Evolutionary conservation across 2,329 filamentous ascomycete species (phyloP).

Genomic region (Sarocladium strictum): DNA sequence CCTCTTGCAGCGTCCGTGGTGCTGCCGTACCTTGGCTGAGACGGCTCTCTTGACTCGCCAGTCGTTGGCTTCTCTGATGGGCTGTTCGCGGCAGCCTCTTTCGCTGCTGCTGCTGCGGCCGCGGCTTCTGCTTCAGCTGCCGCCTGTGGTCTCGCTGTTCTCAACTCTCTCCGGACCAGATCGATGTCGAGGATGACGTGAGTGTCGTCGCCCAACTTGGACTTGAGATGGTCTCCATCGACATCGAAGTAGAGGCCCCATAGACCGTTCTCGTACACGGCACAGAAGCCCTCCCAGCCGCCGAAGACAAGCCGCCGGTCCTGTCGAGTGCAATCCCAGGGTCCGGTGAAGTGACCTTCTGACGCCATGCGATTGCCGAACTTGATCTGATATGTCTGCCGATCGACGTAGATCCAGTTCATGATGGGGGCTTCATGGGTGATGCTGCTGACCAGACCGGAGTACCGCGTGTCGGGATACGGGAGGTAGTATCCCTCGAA

Average conservation of each 20-base stretch:
- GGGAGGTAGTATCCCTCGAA: slow-evolving; percentile 53
- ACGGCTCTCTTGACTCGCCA: background rate
- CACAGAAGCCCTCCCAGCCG: slow-evolving; percentile 44
- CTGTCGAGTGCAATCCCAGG: slow-evolving; percentile 46
- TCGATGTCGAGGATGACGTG: slow-evolving; percentile 50
- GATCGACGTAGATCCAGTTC: slow-evolving; percentile 45
- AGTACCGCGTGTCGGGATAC: slow-evolving; percentile 44
- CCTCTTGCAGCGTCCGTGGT: background rate
- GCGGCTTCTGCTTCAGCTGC: background rate
- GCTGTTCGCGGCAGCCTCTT: background rate
- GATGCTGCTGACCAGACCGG: slow-evolving; percentile 43
- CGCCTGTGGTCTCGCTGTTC: slow-evolving; percentile 20
- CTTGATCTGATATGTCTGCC: slow-evolving; percentile 37
- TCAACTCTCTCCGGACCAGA: slow-evolving; percentile 43
- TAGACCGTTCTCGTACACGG: slow-evolving; percentile 35
- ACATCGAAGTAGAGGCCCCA: slow-evolving; percentile 44
- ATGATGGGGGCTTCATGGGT: slow-evolving; percentile 42
- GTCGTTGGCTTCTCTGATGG: background rate
- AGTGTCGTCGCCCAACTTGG: slow-evolving; percentile 22
- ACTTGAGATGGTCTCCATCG: slow-evolving; percentile 37
- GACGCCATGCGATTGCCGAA: slow-evolving; percentile 38
- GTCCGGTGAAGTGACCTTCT: slow-evolving; percentile 38
- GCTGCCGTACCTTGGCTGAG: background rate
- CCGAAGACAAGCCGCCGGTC: slow-evolving; percentile 43
- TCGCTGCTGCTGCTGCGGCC: slow-evolving; percentile 29